These are phyloP conservation scores for Triangularia verruculosa DNA, from an alignment of 2,329 filamentous ascomycete species.

Conservation along the genomic window DNA sequence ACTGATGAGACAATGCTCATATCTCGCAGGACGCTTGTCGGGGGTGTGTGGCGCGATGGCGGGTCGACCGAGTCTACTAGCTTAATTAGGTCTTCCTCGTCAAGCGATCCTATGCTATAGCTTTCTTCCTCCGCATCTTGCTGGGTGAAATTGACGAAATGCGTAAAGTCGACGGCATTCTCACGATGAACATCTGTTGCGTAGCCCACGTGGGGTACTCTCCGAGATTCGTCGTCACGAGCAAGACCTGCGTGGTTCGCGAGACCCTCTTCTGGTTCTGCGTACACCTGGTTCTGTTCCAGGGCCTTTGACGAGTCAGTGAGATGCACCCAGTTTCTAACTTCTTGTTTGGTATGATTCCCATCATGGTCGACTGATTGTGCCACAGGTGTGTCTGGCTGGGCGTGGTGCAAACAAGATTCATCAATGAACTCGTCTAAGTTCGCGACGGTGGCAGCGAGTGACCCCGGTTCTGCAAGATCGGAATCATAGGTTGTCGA, in stretches of 20 bases:
- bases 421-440: background rate
- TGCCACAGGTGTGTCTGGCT: background rate
- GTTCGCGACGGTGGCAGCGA: background rate
- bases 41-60: slow-evolving; percentile 3
- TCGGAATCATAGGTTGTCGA: background rate
- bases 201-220: background rate
- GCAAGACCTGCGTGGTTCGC: background rate
- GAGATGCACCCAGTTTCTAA: background rate
- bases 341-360: background rate
- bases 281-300: background rate
- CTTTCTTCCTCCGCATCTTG: background rate
- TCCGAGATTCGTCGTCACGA: background rate
- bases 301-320: background rate
- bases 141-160: background rate
- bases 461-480: background rate
- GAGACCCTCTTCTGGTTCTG: background rate
- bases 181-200: background rate
- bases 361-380: background rate
- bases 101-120: slow-evolving; percentile 11
- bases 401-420: background rate
- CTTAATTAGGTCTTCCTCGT: slow-evolving; percentile 15
- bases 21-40: slow-evolving; percentile 14
- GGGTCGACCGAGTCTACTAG: slow-evolving; percentile 7
- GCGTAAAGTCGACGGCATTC: background rate
- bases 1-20: background rate